These are phyloP conservation scores for Eremochloa ophiuroides DNA, from an alignment of 176 grass and related monocot genomes.

Conservation along the genomic window DNA sequence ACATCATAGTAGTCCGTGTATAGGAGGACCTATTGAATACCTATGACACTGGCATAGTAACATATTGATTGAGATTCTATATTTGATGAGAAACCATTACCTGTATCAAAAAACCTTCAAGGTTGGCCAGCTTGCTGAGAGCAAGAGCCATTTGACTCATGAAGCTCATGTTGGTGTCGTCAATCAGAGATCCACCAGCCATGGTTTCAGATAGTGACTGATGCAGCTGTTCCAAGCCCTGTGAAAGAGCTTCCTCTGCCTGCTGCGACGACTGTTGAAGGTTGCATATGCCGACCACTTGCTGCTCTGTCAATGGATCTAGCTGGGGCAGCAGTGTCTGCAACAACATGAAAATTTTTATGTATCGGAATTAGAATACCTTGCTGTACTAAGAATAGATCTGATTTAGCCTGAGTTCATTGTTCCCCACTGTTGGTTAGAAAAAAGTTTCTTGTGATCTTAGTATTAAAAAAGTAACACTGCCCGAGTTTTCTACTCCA, in stretches of 20 bases:
- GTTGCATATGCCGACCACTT: slow-evolving; percentile 63
- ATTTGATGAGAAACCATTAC: slow-evolving; percentile 22
- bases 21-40: not conserved
- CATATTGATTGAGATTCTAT: slow-evolving; percentile 7
- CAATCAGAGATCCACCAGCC: slow-evolving; percentile 42
- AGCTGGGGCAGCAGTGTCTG: slow-evolving; percentile 66
- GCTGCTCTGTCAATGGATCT: slow-evolving; percentile 89
- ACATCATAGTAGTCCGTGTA: not conserved
- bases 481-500: not conserved
- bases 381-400: not conserved
- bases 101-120: slow-evolving; percentile 91
- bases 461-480: not conserved
- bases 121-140: slow-evolving; percentile 69
- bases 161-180: slow-evolving; percentile 43
- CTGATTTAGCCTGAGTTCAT: not conserved
- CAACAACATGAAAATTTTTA: not conserved
- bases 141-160: slow-evolving; percentile 76
- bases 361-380: not conserved
- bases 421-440: not conserved
- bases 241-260: slow-evolving; percentile 88
- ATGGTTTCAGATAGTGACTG: slow-evolving; percentile 61
- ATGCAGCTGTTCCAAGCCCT: slow-evolving; percentile 81
- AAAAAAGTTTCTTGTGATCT: not conserved
- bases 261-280: slow-evolving; percentile 85
- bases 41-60: not conserved